Conservation (phyloP, 495 filamentous ascomycete genomes). For the Hypoxylon rickii region DNA sequence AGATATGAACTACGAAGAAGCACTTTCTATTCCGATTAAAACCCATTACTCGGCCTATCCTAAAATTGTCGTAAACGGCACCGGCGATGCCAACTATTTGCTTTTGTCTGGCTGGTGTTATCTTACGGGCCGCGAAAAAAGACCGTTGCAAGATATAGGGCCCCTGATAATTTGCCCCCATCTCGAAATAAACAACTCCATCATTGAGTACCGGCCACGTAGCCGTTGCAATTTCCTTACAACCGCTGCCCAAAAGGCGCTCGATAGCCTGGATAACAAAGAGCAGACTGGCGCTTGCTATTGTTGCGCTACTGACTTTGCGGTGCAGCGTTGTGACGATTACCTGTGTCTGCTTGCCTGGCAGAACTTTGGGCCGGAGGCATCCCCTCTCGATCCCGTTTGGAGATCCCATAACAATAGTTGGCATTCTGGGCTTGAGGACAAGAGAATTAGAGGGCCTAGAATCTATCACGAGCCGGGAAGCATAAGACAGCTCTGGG, state of each 20-base stretch:
- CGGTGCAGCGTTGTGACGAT: background rate
- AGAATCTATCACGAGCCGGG: background rate
- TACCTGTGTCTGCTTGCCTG: background rate
- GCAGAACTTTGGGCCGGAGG: background rate
- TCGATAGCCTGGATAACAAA: background rate
- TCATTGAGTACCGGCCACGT: background rate
- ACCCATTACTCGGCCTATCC: constrained; percentile 4
- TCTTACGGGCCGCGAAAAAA: background rate
- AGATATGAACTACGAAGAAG: background rate
- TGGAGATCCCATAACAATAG: background rate
- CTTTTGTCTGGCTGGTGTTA: background rate
- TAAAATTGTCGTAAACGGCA: background rate
- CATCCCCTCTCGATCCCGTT: background rate
- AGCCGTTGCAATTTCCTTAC: background rate
- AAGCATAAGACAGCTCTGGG: background rate
- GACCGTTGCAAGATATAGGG: constrained; percentile 8
- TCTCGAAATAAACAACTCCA: background rate
- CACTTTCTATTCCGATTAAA: background rate
- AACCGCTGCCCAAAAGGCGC: background rate
- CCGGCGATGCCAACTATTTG: constrained; percentile 6
- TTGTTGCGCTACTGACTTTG: background rate
- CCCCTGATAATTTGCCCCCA: constrained; percentile 16
- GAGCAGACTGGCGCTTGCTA: background rate
- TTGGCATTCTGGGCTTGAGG: background rate
- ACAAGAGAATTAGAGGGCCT: too few relatives aligned